Evolutionary conservation across 192 early-diverging fungal species (phyloP), one percentile per base, ranked within the genome.

Genomic region (Coemansia sp.): DNA sequence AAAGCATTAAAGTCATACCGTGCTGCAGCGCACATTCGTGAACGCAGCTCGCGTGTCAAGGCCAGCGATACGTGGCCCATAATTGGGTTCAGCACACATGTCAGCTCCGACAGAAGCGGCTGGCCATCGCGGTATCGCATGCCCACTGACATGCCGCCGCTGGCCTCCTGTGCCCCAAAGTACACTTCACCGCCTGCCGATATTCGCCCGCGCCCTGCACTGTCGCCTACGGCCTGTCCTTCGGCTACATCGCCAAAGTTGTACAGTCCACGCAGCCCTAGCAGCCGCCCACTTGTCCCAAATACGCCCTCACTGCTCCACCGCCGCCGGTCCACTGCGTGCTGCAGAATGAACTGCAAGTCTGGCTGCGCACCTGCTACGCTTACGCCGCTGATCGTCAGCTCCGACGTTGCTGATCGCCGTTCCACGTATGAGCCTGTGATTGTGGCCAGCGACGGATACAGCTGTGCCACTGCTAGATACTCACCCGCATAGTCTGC

Each of bases 1-100:
- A 94, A 97, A 9, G 92, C 85, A 54, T 95, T 96, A 71, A 96
- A 92, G 56, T 94, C 89, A 75, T 94, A 98, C 19, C 92, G 84
- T 2, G 92, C 89, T 35, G 93, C 86, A 54, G 94, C 81, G 11
- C 84, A 86, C 37, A 92, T 62, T 25, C 86, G 83, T 3, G 83
- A 83, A 25, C 85, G 83, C 21, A 97, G 84, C 60, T 90, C 88
- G 17, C 92, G 87, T 0, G 90, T 88, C 85, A 94, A 97, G 5
- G 90, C 86, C 24, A 90, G 77, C 39, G 91, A 88, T 66, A 94
- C 71, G 65, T 96, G 93, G 32, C 97, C 97, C 88, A 98, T 94
- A 67, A 96, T 89, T 12, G 94, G 95, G 59, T 94, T 98, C 35
- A 90, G 63, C 9, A 90, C 84, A 57, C 93, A 88, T 3, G 93